Evolutionary conservation across 768 basidiomycete species (phyloP), one percentile per base, ranked within the genome.

Genomic region (Termitomyces sp.): DNA sequence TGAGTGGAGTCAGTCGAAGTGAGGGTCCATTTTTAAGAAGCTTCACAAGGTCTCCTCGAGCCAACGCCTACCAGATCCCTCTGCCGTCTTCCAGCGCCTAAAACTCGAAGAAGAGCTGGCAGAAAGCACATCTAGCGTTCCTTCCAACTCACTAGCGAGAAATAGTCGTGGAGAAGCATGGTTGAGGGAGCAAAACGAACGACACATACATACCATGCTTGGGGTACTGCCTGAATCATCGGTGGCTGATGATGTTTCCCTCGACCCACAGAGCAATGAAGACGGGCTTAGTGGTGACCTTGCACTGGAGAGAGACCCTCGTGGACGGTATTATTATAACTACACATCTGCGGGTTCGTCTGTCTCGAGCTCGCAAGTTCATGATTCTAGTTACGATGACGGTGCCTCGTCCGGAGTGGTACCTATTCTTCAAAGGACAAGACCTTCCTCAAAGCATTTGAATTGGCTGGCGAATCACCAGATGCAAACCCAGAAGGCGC

Each of bases 101-200:
- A 85, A 80, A 62, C 66, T 81, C 12, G 72, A 79, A 33, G 72
- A 79, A 33, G 71, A 71, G 7, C 66, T 72, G 18, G 71, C 72
- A 49, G 77, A 77, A 54, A 75, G 77, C 62, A 60, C 69, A 23
- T 77, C 79, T 1, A 75, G 75, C 47, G 67, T 78, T 5, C 72
- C 82, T 23, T 72, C 76, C 57, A 77, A 79, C 3, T 70, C 77
- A 28, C 70, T 81, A 26, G 75, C 78, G n/a, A 79, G 80, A 6
- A 79, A 79, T 56, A 85, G 88, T 67, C 82, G 90, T 9, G 89
- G 91, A 0, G 84, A 83, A 7, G 83, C 87, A 30, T 95, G 93
- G 93, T 70, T 96, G 47, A 81, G 82, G 38, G 92, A 95, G 65
- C 93, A 96, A 70, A 89, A 84, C 52, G 79, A 83, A 35, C 82